Evolutionary conservation across 345 rosid genomes (phyloP), one percentile per base, ranked within the genome.

Genomic region (Lepidium africanum): DNA sequence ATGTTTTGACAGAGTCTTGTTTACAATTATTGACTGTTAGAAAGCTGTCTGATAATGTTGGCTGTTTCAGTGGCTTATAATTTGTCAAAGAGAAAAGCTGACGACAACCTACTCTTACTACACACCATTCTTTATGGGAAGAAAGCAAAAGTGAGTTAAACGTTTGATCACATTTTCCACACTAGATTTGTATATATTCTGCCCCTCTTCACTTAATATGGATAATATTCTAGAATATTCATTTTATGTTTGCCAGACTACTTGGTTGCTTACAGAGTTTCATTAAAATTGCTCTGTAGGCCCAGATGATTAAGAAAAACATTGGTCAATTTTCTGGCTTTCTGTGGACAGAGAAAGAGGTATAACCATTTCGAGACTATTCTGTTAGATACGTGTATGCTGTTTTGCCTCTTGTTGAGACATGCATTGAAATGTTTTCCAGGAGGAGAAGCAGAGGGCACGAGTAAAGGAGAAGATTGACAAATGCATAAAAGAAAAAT

Each of bases 51-150:
- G 65, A 71, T 74, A 37, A 59, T 60, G 41, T 67, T 39, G 51
- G 56, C 17, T 72, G 65, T 81, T 87, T 82, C 93, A 94, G 99
- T 91, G 87, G 96, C 97, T 71, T 86, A 87, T 85, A 89, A 91
- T 83, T 72, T 94, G 72, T 91, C 99, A 51, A 91, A 90, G 96
- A 87, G 91, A 80, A 94, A 91, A 80, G 69, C 95, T 68, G 97
- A 94, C 42, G 97, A 89, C 64, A 87, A 84, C 75, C 87, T 94
- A 65, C 87, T 83, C 57, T 53, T 83, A 65, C 87, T 94, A 59
- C 99, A 94, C 54, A 65, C 78, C 16, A 77, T 94, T 71, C 91
- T 94, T 46, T 94, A 80, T 66, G 99, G 97, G 77, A 94, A 94
- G 89, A 94, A 91, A 82, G 99, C 85, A 63, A 94, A 94, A 97